phyloP scores from a whole-genome alignment of 106 monocot species.

The Platanthera guangdongensis region DNA sequence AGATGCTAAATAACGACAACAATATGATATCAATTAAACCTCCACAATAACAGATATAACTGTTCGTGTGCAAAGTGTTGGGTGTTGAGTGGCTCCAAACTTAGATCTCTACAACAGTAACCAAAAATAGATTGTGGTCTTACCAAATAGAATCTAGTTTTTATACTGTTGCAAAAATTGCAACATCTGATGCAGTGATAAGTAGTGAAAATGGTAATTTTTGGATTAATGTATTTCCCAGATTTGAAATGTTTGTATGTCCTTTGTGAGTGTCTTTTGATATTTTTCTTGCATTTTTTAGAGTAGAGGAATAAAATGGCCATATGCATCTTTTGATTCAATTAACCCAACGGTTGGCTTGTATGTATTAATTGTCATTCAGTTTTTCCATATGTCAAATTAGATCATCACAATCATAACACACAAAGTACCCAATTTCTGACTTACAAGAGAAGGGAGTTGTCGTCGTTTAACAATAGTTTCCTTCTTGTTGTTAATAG shows the following conservation, averaged over 20 bases:
- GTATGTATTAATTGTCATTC: not conserved
- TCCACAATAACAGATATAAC: too few relatives aligned
- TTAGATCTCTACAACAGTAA: too few relatives aligned
- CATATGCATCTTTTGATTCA: not conserved
- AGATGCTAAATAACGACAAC: too few relatives aligned
- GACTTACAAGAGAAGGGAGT: not conserved
- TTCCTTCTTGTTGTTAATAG: not conserved
- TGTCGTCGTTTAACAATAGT: not conserved
- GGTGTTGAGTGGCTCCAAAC: too few relatives aligned
- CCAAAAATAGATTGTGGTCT: too few relatives aligned
- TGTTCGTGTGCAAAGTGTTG: too few relatives aligned
- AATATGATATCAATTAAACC: too few relatives aligned
- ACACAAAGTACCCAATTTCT: not conserved
- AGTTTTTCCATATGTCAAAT: not conserved
- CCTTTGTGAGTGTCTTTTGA: not conserved
- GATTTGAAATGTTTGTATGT: not conserved
- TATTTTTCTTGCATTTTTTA: not conserved
- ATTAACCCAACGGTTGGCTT: not conserved
- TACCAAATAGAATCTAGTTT: too few relatives aligned
- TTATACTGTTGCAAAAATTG: not conserved
- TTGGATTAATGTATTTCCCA: not conserved
- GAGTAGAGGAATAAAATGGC: not conserved
- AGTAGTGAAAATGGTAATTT: not conserved
- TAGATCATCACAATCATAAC: not conserved
- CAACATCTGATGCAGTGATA: not conserved